Evolutionary conservation across 2,329 filamentous ascomycete species (phyloP).

Genomic region (Coniochaeta sp.): DNA sequence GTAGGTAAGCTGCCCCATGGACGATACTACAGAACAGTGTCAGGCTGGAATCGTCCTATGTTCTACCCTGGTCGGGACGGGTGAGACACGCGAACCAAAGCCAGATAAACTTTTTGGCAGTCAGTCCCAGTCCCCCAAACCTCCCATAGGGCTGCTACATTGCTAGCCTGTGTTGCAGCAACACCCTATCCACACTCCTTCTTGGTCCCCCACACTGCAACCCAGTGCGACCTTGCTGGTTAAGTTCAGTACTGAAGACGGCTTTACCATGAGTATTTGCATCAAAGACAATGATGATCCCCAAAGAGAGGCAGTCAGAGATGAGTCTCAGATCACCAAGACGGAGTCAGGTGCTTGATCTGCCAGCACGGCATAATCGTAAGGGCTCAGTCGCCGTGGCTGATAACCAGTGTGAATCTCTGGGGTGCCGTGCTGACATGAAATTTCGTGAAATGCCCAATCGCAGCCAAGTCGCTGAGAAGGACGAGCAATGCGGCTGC

Average conservation of each 20-base stretch:
- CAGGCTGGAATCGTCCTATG: neutral
- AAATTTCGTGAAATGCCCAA: neutral
- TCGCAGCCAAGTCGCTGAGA: neutral
- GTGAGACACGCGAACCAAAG: neutral
- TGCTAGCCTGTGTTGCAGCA: neutral
- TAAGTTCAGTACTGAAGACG: neutral
- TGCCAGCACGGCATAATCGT: neutral
- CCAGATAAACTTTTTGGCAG: neutral
- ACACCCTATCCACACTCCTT: neutral
- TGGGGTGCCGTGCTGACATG: neutral
- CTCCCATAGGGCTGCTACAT: neutral
- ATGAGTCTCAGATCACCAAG: neutral
- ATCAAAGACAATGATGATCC: neutral
- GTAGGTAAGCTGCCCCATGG: neutral
- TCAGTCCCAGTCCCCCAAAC: neutral
- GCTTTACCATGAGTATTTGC: neutral
- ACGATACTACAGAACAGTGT: too few species aligned
- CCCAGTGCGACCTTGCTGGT: too few species aligned
- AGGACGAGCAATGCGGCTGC: neutral
- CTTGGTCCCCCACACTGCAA: neutral
- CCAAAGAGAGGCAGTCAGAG: neutral
- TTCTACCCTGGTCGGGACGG: neutral
- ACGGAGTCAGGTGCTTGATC: neutral
- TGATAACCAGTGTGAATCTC: neutral
- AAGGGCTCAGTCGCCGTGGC: neutral